phyloP scores from a whole-genome alignment of 805 yeast genomes.

The Monosporozyma aquatica region DNA sequence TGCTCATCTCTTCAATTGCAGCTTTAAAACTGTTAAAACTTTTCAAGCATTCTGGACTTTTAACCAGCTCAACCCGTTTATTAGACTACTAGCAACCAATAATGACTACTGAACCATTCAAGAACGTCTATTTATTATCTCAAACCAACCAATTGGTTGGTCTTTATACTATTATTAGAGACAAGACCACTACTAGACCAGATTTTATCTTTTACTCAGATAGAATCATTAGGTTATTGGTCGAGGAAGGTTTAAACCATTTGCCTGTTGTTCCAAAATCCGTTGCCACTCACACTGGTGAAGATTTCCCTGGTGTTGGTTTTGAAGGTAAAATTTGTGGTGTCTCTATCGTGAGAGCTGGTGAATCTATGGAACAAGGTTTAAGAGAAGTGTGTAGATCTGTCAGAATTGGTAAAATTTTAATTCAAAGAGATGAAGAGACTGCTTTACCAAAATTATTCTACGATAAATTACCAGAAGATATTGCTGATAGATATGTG shows the following conservation, averaged over 20 bases:
- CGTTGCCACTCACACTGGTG: constrained; percentile 71
- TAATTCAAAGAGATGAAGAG: constrained; percentile 97
- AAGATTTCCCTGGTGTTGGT: constrained; percentile 61
- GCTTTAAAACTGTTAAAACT: neutral
- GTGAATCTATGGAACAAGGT: constrained; percentile 99
- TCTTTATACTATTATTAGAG: constrained; percentile 83
- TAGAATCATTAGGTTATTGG: constrained; percentile 84
- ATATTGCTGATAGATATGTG: constrained; percentile 79
- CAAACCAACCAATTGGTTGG: constrained; percentile 88
- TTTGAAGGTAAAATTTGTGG: constrained; percentile 95
- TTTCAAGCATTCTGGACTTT: too few relatives aligned
- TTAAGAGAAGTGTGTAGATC: constrained; percentile 94
- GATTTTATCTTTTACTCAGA: constrained; percentile 95
- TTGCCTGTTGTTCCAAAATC: constrained; percentile 66
- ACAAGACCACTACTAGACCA: constrained; percentile 68
- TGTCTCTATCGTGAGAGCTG: constrained; percentile 96
- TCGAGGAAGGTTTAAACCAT: constrained; percentile 94
- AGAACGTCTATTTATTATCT: constrained; percentile 58
- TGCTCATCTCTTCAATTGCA: too few relatives aligned
- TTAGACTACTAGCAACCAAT: too few relatives aligned
- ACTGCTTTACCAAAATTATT: constrained; percentile 87
- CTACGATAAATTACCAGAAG: constrained; percentile 91
- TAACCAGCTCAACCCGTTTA: too few relatives aligned
- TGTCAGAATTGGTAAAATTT: constrained; percentile 90
- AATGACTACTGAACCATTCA: constrained; percentile 29